Base-by-base conservation (phyloP, 129 eudicot species). In the Centaurea solstitialis region DNA sequence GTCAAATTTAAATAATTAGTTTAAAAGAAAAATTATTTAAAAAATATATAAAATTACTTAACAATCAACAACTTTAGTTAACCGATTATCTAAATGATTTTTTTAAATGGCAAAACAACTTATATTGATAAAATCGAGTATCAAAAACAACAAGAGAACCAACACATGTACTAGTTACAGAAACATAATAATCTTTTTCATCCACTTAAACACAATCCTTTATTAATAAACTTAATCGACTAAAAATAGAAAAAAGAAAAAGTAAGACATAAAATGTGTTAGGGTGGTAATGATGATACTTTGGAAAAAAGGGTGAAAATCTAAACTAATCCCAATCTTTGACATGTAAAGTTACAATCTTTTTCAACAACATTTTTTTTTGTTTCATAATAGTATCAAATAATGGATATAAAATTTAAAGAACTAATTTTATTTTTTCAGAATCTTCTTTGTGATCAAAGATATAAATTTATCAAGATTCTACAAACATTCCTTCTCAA, bases 281-380 rank as follows among this genome's bases (percentile, higher is more conserved):
- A 81, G 79, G 90, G 85, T 43, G 18, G 90, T 74, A 83, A 87
- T 87, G 90, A 87, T 87, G 84, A 73, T 76, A 45, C 81, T 83
- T 80, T 68, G 70, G 59, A 24, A 59, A 69, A 77, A 73, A 4
- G 57, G 77, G 47, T 61, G 40, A 33, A 76, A 53, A 72, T 73
- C 37, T 70, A 76, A 76, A 77, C 81, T 76, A 82, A 76, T 76
- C 86, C 73, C 77, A 40, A 82, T 76, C 71, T 22, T 82, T 82
- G 86, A 82, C 86, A 77, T 82, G 86, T 82, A 82, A 82, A 82
- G 86, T 64, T 59, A 13, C 70, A 18, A 70, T 59, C 81, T 82
- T 82, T 82, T 70, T 24, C 28, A 70, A 74, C 20, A 10, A 70
- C 43, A 82, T 0, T 2, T 0, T 26, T 82, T 38, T 76, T 6